Conservation (phyloP, 129 eudicot genomes). For the Pulicaria dysenterica region DNA sequence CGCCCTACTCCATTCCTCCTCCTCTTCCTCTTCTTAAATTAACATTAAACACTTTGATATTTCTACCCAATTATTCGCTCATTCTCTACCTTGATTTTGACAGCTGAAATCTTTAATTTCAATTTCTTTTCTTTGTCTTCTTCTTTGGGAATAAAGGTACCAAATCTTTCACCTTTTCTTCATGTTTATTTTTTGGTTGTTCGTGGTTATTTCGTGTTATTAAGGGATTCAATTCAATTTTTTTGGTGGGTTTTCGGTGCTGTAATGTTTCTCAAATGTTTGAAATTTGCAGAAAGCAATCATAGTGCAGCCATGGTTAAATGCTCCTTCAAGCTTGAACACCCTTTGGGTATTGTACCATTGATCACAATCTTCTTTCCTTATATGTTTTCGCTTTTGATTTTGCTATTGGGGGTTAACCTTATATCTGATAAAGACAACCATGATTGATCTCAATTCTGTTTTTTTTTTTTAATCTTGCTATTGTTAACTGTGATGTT, state of each 20-base stretch:
- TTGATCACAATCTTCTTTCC: neutral
- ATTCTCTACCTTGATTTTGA: constrained; percentile 25
- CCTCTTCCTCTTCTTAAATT: neutral
- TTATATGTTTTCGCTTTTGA: neutral
- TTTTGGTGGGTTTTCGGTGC: neutral
- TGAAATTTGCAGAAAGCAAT: constrained; percentile 37
- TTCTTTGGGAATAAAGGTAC: constrained; percentile 1
- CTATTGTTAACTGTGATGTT: neutral
- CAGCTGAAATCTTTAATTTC: constrained; percentile 12
- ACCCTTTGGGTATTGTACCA: constrained; percentile 37
- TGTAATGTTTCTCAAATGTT: constrained; percentile 35
- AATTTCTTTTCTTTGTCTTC: constrained; percentile 14
- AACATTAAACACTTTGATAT: neutral
- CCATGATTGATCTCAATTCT: neutral
- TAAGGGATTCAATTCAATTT: neutral
- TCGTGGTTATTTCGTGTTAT: no score
- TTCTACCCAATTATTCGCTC: constrained; percentile 16
- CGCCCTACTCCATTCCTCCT: neutral
- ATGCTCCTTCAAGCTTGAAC: constrained; percentile 42
- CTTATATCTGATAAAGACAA: neutral
- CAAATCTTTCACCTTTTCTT: constrained; percentile 12
- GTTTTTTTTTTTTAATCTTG: neutral
- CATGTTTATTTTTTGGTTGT: neutral
- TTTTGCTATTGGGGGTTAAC: neutral
- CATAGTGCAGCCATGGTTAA: constrained; percentile 35